Evolutionary conservation across 2,329 filamentous ascomycete genomes (phyloP).

Genomic region (Arachnopeziza araneosa): DNA sequence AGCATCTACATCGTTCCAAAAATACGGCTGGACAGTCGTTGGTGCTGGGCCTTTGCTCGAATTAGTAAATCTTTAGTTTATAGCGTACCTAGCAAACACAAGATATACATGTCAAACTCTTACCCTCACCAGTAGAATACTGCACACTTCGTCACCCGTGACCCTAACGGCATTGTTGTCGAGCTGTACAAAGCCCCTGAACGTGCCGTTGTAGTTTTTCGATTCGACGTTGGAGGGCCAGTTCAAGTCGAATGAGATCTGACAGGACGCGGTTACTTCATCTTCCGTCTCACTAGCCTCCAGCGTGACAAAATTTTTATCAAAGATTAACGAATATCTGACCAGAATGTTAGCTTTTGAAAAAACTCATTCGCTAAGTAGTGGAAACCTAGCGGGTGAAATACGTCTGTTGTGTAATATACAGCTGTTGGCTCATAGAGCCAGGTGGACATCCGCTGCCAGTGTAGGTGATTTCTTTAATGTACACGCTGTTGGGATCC

Average conservation of each 20-base stretch:
- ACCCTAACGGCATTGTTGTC: neutral
- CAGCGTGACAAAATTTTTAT: neutral
- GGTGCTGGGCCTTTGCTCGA: neutral
- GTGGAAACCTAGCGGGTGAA: neutral
- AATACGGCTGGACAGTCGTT: neutral
- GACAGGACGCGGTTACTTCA: neutral
- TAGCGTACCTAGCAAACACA: neutral
- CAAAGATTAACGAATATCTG: neutral
- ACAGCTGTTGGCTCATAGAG: neutral
- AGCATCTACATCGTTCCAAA: neutral
- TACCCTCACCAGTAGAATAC: neutral
- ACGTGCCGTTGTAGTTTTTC: neutral
- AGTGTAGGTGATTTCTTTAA: neutral
- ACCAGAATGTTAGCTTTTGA: neutral
- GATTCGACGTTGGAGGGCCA: neutral
- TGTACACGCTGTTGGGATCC: neutral
- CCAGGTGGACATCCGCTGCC: neutral
- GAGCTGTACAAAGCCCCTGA: neutral
- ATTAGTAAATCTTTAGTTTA: neutral
- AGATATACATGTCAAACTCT: neutral
- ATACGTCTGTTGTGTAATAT: neutral
- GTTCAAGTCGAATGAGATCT: neutral
- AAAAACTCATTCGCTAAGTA: neutral
- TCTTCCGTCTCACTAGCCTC: neutral
- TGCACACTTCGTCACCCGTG: neutral